These are phyloP conservation scores for Bertia moriformis DNA, from an alignment of 2,329 filamentous ascomycete species.

Conservation along the genomic window DNA sequence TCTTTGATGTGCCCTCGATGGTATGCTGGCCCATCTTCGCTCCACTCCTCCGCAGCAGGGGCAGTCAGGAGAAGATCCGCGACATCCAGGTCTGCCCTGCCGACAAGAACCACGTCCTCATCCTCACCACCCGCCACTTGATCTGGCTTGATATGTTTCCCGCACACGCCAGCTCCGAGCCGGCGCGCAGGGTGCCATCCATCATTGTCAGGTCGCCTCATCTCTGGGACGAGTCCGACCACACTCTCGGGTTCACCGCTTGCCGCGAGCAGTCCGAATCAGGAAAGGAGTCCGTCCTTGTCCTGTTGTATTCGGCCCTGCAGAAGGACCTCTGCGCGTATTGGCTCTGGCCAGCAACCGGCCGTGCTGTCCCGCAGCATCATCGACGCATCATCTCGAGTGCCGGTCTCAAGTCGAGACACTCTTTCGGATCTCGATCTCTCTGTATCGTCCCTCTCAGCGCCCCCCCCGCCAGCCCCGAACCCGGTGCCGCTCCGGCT, in stretches of 20 bases:
- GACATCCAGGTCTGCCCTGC: constrained; percentile 33
- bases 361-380: constrained; percentile 16
- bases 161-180: constrained; percentile 7
- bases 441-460: too few relatives aligned
- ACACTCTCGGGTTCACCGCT: constrained; percentile 20
- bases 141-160: constrained; percentile 28
- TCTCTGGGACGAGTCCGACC: constrained; percentile 20
- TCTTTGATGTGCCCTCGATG: constrained; percentile 3
- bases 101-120: constrained; percentile 32
- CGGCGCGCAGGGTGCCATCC: constrained; percentile 7
- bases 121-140: constrained; percentile 39
- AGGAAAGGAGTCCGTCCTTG: constrained; percentile 8
- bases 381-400: constrained; percentile 16
- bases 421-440: too few relatives aligned
- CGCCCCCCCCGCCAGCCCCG: not conserved
- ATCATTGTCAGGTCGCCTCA: constrained; percentile 28
- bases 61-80: constrained; percentile 35
- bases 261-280: constrained; percentile 6
- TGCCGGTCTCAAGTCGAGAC: not conserved
- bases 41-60: constrained; percentile 11
- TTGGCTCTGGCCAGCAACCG: constrained; percentile 14
- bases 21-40: constrained; percentile 6
- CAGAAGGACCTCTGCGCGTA: constrained; percentile 16
- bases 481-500: constrained; percentile 11
- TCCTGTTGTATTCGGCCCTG: constrained; percentile 17